Evolutionary conservation across 345 rosid genomes (phyloP), one percentile per base, ranked within the genome.

Genomic region (Triadica sebifera): DNA sequence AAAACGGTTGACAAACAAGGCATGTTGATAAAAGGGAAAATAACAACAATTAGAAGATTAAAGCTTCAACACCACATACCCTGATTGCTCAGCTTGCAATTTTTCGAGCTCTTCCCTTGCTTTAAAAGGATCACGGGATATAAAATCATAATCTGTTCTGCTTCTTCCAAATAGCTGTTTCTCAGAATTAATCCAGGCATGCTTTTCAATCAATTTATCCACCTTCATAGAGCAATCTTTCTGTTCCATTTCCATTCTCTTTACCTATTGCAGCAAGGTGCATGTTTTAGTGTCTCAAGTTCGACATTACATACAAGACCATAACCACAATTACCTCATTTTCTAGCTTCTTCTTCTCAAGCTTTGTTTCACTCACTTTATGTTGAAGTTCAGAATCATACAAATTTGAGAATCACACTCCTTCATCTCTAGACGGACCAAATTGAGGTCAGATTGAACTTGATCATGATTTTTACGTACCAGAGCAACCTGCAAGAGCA

Each of bases 101-200:
- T 76, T 91, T 75, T 90, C 98, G 75, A 93, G 93, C 80, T 89
- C 91, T 73, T 86, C 94, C 76, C 86, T 90, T 67, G 97, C 99
- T 85, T 78, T 89, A 55, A 43, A 45, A 39, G 97, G 94, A 81
- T 93, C 89, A 72, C 87, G 74, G 20, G 96, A 86, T 71, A 70
- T 81, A 78, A 95, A 95, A 84, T 93, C 98, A 87, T 95, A 95
- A 81, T 95, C 98, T 20, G 98, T 95, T 67, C 98, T 97, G 65
- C 87, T 84, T 87, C 90, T 90, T 77, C 98, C 99, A 84, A 95
- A 95, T 41, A 91, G 90, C 74, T 89, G 99, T 75, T 85, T 90
- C 85, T 95, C 98, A 76, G 99, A 87, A 65, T 87, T 83, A 81
- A 95, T 91, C 99, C 99, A 95, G 67, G 96, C 84, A 81, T 93